phyloP scores from a whole-genome alignment of 306 rosid genomes.

The Dryas octopetala region DNA sequence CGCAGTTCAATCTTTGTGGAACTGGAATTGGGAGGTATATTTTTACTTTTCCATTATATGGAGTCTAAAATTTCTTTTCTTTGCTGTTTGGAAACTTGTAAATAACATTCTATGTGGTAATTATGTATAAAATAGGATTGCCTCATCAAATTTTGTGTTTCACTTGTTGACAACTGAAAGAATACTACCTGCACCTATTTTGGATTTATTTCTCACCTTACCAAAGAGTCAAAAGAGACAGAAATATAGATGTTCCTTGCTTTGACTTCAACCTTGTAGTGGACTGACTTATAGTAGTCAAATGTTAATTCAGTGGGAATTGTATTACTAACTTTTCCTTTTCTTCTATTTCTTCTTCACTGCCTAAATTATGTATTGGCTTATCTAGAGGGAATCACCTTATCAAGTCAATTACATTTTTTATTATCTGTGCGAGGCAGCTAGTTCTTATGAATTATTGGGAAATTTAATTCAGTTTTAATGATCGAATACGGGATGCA shows the following conservation, averaged over 20 bases:
- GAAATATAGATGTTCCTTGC: not conserved
- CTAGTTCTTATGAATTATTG: not conserved
- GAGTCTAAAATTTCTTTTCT: conserved; percentile 17
- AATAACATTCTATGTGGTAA: conserved; percentile 8
- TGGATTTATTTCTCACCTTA: not conserved
- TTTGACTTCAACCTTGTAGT: not conserved
- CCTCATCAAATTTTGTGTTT: conserved; percentile 7
- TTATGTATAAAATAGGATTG: not conserved
- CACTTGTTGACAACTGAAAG: conserved; percentile 15
- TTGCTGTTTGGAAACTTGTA: not conserved
- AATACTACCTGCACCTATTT: not conserved
- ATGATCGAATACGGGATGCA: conserved; percentile 95
- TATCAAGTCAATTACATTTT: not conserved
- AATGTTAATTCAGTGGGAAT: not conserved
- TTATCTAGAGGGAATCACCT: not conserved
- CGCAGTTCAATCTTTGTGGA: conserved; percentile 78
- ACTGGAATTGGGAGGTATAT: conserved; percentile 87
- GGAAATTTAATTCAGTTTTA: conserved; percentile 55
- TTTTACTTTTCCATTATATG: conserved; percentile 23
- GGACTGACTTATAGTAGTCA: not conserved
- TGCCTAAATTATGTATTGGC: conserved; percentile 6
- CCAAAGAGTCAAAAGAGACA: not conserved
- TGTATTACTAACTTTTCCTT: not conserved
- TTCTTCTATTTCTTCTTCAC: not conserved
- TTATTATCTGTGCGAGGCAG: conserved; percentile 12